phyloP scores from a whole-genome alignment of 176 grass and related monocot species.

The Raddia distichophylla region DNA sequence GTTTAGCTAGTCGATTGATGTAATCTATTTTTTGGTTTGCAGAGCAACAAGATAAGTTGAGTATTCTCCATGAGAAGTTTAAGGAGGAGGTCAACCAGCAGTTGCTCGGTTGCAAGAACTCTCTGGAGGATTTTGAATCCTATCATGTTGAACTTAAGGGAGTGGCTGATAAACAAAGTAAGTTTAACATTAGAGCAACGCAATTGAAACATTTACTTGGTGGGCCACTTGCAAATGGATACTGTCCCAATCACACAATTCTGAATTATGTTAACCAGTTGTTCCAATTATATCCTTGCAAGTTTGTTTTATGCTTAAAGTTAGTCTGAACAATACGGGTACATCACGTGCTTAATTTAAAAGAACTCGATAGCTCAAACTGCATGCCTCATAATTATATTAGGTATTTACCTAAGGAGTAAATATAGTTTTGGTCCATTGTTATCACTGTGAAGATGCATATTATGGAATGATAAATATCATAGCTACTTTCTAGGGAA shows the following conservation, averaged over 20 bases:
- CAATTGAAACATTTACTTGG: background rate
- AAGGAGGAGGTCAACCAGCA: conserved; percentile 81
- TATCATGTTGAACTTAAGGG: conserved; percentile 80
- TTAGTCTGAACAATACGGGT: conserved; percentile 7
- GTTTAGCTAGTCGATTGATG: conserved; percentile 23
- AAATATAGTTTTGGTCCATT: background rate
- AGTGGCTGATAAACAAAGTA: conserved; percentile 80
- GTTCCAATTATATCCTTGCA: conserved; percentile 5
- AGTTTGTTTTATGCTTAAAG: background rate
- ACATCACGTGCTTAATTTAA: background rate
- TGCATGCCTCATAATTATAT: conserved; percentile 12
- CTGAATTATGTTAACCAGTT: background rate
- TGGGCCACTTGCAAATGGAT: background rate
- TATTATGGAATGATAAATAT: background rate
- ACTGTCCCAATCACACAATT: background rate
- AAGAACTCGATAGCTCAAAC: background rate
- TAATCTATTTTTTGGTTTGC: conserved; percentile 26
- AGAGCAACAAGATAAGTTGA: conserved; percentile 85
- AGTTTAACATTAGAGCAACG: conserved; percentile 29
- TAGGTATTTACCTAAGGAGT: background rate
- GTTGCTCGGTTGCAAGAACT: conserved; percentile 63
- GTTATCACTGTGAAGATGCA: conserved; percentile 1
- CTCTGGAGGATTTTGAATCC: conserved; percentile 70
- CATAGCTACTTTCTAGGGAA: background rate
- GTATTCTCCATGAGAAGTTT: conserved; percentile 76